phyloP scores from a whole-genome alignment of 371 early-diverging fungal species.

The Rhizopus arrhizus region DNA sequence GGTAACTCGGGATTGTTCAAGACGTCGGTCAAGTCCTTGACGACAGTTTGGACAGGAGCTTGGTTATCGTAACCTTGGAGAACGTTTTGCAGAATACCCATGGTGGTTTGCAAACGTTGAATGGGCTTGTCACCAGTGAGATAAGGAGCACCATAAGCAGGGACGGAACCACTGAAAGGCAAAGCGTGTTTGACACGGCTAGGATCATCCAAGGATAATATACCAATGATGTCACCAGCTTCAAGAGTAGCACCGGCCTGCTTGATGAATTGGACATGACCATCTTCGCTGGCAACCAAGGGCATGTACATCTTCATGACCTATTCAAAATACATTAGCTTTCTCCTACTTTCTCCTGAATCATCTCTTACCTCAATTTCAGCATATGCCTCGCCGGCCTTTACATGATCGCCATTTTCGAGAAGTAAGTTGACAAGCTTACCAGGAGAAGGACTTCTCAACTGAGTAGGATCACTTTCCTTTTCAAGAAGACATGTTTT shows the following conservation, averaged over 20 bases:
- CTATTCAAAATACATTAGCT: conserved; percentile 25
- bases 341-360: conserved; percentile 1
- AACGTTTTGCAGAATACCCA: conserved; percentile 68
- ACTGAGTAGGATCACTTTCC: conserved; percentile 94
- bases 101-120: conserved; percentile 75
- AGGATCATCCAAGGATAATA: conserved; percentile 91
- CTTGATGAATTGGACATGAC: conserved; percentile 87
- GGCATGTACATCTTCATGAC: conserved; percentile 99
- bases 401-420: conserved; percentile 90
- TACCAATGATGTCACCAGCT: conserved; percentile 93
- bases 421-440: conserved; percentile 92
- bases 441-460: conserved; percentile 95
- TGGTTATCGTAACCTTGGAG: conserved; percentile 90
- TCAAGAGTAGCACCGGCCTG: conserved; percentile 87
- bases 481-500: conserved; percentile 92
- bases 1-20: conserved; percentile 84
- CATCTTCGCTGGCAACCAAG: conserved; percentile 87
- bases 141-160: conserved; percentile 75
- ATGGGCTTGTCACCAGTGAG: conserved; percentile 80
- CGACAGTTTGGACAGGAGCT: conserved; percentile 63
- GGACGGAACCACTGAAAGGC: conserved; percentile 87
- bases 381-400: conserved; percentile 90
- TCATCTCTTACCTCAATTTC: conserved; percentile 84
- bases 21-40: conserved; percentile 76
- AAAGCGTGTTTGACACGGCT: conserved; percentile 87